These are phyloP conservation scores for Ophiorrhiza pumila DNA, from an alignment of 257 asterid species.

Conservation along the genomic window DNA sequence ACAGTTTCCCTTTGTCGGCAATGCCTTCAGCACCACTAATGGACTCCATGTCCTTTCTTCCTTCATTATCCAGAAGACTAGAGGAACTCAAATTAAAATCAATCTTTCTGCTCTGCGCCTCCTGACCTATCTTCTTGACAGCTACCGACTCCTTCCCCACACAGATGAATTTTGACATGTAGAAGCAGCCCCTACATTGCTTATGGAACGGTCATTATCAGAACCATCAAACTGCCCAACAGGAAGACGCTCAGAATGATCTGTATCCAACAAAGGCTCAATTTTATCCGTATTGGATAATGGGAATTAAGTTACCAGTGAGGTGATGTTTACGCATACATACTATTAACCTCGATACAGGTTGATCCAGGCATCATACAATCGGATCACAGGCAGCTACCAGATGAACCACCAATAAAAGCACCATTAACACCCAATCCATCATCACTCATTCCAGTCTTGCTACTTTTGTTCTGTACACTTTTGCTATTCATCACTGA, in stretches of 20 bases:
- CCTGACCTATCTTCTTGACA: slow-evolving; percentile 52
- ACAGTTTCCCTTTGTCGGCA: slow-evolving; percentile 38
- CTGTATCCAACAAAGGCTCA: slow-evolving; percentile 40
- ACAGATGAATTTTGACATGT: slow-evolving; percentile 65
- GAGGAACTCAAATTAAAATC: slow-evolving; percentile 44
- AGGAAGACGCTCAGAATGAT: slow-evolving; percentile 36
- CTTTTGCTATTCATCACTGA: slow-evolving; percentile 45
- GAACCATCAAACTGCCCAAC: slow-evolving; percentile 47
- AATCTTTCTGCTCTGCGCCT: slow-evolving; percentile 40
- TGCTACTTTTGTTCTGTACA: slow-evolving; percentile 49
- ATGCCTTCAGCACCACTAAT: slow-evolving; percentile 32
- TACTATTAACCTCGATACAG: slow-evolving; percentile 75
- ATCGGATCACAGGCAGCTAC: slow-evolving; percentile 68
- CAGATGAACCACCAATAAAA: slow-evolving; percentile 45
- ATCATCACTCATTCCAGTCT: slow-evolving; percentile 46
- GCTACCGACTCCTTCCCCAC: slow-evolving; percentile 66
- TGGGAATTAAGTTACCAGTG: slow-evolving; percentile 45
- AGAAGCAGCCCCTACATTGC: slow-evolving; percentile 37
- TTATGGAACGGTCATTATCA: slow-evolving; percentile 36
- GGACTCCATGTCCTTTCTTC: slow-evolving; percentile 36
- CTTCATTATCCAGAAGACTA: slow-evolving; percentile 36
- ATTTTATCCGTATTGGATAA: slow-evolving; percentile 47
- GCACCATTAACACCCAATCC: slow-evolving; percentile 53
- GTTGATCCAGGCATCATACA: slow-evolving; percentile 99
- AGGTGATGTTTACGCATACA: slow-evolving; percentile 59